Base-by-base conservation (phyloP, 1,284 basidiomycete genomes). In the Apiotrichum montevideense region DNA sequence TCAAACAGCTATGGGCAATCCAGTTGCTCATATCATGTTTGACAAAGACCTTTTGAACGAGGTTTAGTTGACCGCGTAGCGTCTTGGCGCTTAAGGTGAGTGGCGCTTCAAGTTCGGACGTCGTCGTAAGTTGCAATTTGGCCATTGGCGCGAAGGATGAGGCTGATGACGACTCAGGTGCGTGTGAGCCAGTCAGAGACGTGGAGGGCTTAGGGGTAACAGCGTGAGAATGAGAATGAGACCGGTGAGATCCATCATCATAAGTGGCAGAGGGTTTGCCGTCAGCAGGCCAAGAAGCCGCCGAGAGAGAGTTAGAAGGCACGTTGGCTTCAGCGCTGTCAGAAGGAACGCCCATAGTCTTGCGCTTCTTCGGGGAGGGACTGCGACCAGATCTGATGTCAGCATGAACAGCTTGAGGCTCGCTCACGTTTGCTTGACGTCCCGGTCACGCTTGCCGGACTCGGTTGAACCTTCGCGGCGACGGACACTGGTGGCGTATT, bases 1-100 rank as follows among this genome's bases (percentile, higher is more conserved):
- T 69, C n/a, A 73, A 60, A 55, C 71, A 73, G n/a, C 69, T 64
- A 56, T 75, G 73, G 29, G 69, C 70, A 46, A 75, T 72, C 73
- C 73, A 75, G 54, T 75, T 72, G 52, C 55, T 58, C 34, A 51
- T 39, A 34, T 72, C 71, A 51, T 71, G 68, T 54, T 72, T 72
- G 54, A 60, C 52, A 34, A 73, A 67, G 2, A 66, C 64, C 32
- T 64, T 63, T 4, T 62, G 61, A 15, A 72, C 66, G 9, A 73
- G 61, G 39, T 60, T 53, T 45, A 72, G 63, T 51, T 68, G 70
- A 7, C 63, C 56, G 15, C 57, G 60, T 2, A 73, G 59, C 3
- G 73, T 72, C 49, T 66, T 66, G 47, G 60, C 52, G 32, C 71
- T 63, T 10, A 71, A 53, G 35, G 58, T 64, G 57, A 71, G 64